Evolutionary conservation across 2,329 filamentous ascomycete genomes (phyloP).

Genomic region (Pseudogymnoascus sp.): DNA sequence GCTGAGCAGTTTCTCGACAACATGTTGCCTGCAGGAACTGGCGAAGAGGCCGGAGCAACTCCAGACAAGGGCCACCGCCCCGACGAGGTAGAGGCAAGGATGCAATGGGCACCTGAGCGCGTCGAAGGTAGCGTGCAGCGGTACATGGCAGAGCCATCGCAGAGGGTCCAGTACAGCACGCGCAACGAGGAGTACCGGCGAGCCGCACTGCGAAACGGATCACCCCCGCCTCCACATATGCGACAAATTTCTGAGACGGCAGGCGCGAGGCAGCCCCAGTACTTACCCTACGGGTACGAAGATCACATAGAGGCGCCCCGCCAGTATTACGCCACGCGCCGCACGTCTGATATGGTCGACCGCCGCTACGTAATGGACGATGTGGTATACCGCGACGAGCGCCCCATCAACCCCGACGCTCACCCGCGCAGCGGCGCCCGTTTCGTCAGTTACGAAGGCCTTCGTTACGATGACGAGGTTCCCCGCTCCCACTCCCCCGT

Average conservation of each 20-base stretch:
- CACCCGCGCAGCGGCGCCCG: constrained; percentile 27
- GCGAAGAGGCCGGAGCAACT: constrained; percentile 11
- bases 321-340: constrained; percentile 19
- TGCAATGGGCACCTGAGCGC: constrained; percentile 18
- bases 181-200: background rate
- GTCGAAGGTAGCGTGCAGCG: constrained; percentile 10
- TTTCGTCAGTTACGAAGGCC: constrained; percentile 28
- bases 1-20: constrained; percentile 33
- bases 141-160: background rate
- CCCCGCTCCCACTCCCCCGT: constrained; percentile 30
- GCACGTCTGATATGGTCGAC: constrained; percentile 28
- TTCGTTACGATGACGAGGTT: constrained; percentile 17
- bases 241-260: background rate
- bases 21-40: constrained; percentile 25
- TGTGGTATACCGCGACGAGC: constrained; percentile 29
- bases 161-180: background rate
- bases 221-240: background rate
- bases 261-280: constrained; percentile 8
- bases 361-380: constrained; percentile 28
- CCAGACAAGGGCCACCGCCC: constrained; percentile 14
- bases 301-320: constrained; percentile 17
- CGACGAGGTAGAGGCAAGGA: constrained; percentile 13
- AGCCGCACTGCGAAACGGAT: background rate
- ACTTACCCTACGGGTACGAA: constrained; percentile 21
- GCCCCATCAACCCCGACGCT: constrained; percentile 17